Evolutionary conservation across 768 basidiomycete genomes (phyloP).

Genomic region (Phallus indusiatus): DNA sequence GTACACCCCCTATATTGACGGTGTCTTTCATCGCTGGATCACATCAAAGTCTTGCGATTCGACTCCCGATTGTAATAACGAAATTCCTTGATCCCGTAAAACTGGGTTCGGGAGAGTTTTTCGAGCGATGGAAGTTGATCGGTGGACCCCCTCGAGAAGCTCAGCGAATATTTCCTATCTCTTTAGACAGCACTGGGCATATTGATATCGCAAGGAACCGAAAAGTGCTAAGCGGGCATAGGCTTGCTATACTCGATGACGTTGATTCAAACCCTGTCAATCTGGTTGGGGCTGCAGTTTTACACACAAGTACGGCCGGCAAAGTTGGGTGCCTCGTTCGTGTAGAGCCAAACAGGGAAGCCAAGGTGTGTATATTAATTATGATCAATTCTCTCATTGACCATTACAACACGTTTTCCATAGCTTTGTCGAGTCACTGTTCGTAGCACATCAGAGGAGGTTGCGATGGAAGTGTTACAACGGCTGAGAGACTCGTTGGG

Average conservation of each 20-base stretch:
- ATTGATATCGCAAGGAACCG: constrained; percentile 67
- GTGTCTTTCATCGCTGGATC: constrained; percentile 91
- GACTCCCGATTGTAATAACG: constrained; percentile 77
- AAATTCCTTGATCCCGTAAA: constrained; percentile 94
- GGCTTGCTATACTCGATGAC: constrained; percentile 66
- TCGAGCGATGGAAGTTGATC: constrained; percentile 96
- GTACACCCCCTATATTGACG: constrained; percentile 63
- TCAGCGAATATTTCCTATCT: constrained; percentile 78
- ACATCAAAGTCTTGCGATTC: constrained; percentile 75
- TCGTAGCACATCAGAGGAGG: constrained; percentile 89
- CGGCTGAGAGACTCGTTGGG: constrained; percentile 33
- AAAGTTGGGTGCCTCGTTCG: constrained; percentile 94
- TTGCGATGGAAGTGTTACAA: constrained; percentile 62
- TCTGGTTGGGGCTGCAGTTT: constrained; percentile 88
- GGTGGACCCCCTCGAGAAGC: constrained; percentile 92
- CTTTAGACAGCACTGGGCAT: constrained; percentile 54
- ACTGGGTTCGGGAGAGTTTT: constrained; percentile 78
- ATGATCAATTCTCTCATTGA: neutral
- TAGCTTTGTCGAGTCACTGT: constrained; percentile 90
- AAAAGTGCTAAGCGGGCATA: constrained; percentile 69
- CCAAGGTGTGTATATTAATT: constrained; percentile 50
- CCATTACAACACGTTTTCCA: neutral
- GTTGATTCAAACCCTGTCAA: constrained; percentile 95
- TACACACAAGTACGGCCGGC: constrained; percentile 84
- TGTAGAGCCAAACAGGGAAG: constrained; percentile 90